Percentiles rank a stretch among this genome's conserved stretches.
Evolutionary conservation across 805 yeast species (phyloP).

Genomic region (Candida insectalens): DNA sequence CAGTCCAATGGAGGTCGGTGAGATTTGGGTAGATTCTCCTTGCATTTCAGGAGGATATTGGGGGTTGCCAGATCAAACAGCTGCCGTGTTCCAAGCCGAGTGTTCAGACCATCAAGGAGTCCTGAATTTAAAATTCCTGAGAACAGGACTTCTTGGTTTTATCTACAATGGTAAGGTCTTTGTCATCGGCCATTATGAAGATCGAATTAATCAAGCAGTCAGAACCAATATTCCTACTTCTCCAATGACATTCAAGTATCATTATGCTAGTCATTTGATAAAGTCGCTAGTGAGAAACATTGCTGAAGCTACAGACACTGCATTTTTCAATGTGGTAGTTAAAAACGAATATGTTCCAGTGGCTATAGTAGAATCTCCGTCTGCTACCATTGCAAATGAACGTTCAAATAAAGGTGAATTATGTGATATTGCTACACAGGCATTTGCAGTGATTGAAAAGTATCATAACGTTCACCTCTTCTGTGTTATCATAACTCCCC

Average conservation of each 20-base stretch:
- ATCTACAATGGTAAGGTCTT: slow-evolving; percentile 79
- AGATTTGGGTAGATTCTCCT: slow-evolving; percentile 95
- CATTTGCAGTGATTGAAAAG: slow-evolving; percentile 34
- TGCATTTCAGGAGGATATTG: slow-evolving; percentile 86
- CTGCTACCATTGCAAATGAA: slow-evolving; percentile 5
- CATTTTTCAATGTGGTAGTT: slow-evolving; percentile 77
- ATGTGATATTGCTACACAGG: slow-evolving; percentile 31
- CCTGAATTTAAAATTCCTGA: slow-evolving; percentile 66
- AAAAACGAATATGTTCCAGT: slow-evolving; percentile 79
- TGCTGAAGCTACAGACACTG: slow-evolving; percentile 75
- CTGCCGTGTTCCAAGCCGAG: slow-evolving; percentile 70
- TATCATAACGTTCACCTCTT: slow-evolving; percentile 70
- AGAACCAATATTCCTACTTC: slow-evolving; percentile 33
- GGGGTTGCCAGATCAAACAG: slow-evolving; percentile 60
- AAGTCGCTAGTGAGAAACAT: slow-evolving; percentile 77
- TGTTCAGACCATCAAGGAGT: slow-evolving; percentile 66
- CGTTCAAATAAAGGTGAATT: slow-evolving; percentile 28
- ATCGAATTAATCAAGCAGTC: slow-evolving; percentile 70
- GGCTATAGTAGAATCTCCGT: slow-evolving; percentile 58
- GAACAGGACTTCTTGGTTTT: slow-evolving; percentile 90
- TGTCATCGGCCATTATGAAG: slow-evolving; percentile 85
- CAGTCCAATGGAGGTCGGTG: slow-evolving; percentile 78
- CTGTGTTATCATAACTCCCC: slow-evolving; percentile 73
- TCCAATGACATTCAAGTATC: slow-evolving; percentile 37
- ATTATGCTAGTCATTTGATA: slow-evolving; percentile 80